phyloP scores from a whole-genome alignment of 2,329 filamentous ascomycete species.

The Fusarium palustre region DNA sequence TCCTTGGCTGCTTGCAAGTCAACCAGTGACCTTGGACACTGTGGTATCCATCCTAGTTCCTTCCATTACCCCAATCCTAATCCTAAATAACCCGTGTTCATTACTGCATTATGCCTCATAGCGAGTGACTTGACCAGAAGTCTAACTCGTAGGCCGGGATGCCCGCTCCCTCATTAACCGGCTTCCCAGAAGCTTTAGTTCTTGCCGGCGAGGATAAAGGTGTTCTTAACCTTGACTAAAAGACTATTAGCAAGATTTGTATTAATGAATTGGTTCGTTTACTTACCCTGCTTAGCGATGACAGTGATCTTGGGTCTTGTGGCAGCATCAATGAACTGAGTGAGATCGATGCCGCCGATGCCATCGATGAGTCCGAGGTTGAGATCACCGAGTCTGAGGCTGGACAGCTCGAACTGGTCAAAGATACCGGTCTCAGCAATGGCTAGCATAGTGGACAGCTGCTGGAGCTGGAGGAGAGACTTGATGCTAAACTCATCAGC shows the following conservation, averaged over 20 bases:
- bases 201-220: neutral
- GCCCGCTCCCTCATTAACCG: slow-evolving; percentile 25
- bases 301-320: slow-evolving; percentile 47
- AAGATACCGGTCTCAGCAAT: slow-evolving; percentile 49
- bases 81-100: neutral
- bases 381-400: slow-evolving; percentile 44
- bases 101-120: slow-evolving; percentile 5
- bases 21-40: slow-evolving; percentile 15
- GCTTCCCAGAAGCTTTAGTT: slow-evolving; percentile 2
- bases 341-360: slow-evolving; percentile 47
- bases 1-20: neutral
- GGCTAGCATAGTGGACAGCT: slow-evolving; percentile 55
- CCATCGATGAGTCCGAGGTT: slow-evolving; percentile 49
- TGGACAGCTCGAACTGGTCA: slow-evolving; percentile 47
- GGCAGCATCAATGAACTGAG: slow-evolving; percentile 47
- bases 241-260: neutral
- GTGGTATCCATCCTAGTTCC: neutral
- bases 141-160: slow-evolving; percentile 19
- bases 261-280: fast-evolving
- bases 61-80: neutral
- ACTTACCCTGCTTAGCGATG: slow-evolving; percentile 46
- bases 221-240: slow-evolving; percentile 23
- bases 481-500: slow-evolving; percentile 56
- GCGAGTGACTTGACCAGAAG: slow-evolving; percentile 20
- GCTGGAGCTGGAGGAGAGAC: slow-evolving; percentile 56